These are phyloP conservation scores for Fusarium sp. DNA, from an alignment of 2,329 filamentous ascomycete species.

Conservation along the genomic window DNA sequence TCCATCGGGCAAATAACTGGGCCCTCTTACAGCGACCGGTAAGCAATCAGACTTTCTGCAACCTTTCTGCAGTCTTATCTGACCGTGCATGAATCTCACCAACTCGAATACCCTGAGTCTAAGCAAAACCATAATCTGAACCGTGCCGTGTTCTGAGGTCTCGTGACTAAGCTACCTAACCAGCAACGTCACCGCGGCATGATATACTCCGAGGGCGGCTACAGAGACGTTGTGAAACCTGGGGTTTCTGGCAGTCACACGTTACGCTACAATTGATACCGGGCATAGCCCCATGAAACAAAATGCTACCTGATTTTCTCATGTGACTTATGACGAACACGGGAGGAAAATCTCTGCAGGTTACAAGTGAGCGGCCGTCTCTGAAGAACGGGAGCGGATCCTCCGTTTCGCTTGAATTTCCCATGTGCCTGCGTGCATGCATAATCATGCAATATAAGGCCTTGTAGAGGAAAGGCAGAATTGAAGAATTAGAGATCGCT, in stretches of 20 bases:
- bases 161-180: slow-evolving; percentile 33
- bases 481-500: slow-evolving; percentile 15
- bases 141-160: slow-evolving; percentile 32
- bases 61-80: slow-evolving; percentile 7
- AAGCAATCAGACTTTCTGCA: neutral
- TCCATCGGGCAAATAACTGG: neutral
- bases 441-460: slow-evolving; percentile 28
- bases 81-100: slow-evolving; percentile 19
- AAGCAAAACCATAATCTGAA: slow-evolving; percentile 25
- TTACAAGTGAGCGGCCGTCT: slow-evolving; percentile 18
- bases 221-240: slow-evolving; percentile 43
- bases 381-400: slow-evolving; percentile 20
- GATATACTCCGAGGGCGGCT: slow-evolving; percentile 35
- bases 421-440: slow-evolving; percentile 29
- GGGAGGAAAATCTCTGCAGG: slow-evolving; percentile 6
- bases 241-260: slow-evolving; percentile 42
- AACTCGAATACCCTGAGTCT: neutral
- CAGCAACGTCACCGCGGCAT: slow-evolving; percentile 42
- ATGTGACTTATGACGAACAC: slow-evolving; percentile 42
- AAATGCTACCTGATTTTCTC: slow-evolving; percentile 23
- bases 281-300: slow-evolving; percentile 17
- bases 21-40: neutral
- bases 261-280: slow-evolving; percentile 4
- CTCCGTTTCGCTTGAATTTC: slow-evolving; percentile 27
- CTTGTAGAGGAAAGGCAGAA: slow-evolving; percentile 36